Evolutionary conservation across 2,329 filamentous ascomycete genomes (phyloP).

Genomic region (Huntiella moniliformis): DNA sequence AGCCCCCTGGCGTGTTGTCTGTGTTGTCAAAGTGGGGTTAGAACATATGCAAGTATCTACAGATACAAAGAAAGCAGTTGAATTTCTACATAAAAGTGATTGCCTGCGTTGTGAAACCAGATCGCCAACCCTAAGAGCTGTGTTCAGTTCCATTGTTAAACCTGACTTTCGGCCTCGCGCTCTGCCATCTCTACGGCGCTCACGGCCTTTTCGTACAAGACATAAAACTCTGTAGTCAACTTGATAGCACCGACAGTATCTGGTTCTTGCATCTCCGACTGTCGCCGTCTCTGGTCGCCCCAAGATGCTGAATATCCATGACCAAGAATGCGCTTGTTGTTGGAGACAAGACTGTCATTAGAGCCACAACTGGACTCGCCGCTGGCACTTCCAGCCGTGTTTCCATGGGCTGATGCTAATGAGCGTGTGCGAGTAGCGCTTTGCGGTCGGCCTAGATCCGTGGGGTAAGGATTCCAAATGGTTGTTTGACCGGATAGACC

Average conservation of each 20-base stretch:
- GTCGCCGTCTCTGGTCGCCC: background rate
- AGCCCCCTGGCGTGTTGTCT: background rate
- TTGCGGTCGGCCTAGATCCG: background rate
- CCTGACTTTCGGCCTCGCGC: background rate
- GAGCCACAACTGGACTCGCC: background rate
- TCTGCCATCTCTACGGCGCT: background rate
- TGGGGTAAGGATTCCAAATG: conserved; percentile 1
- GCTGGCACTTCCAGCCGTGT: background rate
- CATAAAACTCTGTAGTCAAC: conserved; percentile 2
- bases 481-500: background rate
- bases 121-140: background rate
- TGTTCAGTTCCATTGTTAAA: background rate
- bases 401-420: background rate
- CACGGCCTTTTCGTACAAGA: conserved; percentile 1
- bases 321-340: background rate
- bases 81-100: too few relatives aligned
- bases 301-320: background rate
- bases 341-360: background rate
- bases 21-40: background rate
- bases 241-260: background rate
- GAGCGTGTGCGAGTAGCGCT: background rate
- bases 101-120: background rate
- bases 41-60: background rate
- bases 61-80: background rate
- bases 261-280: background rate